Percentiles rank a stretch among this genome's conserved stretches.
These are phyloP conservation scores for Starmerella sp. DNA, from an alignment of 805 yeast species.

Conservation along the genomic window DNA sequence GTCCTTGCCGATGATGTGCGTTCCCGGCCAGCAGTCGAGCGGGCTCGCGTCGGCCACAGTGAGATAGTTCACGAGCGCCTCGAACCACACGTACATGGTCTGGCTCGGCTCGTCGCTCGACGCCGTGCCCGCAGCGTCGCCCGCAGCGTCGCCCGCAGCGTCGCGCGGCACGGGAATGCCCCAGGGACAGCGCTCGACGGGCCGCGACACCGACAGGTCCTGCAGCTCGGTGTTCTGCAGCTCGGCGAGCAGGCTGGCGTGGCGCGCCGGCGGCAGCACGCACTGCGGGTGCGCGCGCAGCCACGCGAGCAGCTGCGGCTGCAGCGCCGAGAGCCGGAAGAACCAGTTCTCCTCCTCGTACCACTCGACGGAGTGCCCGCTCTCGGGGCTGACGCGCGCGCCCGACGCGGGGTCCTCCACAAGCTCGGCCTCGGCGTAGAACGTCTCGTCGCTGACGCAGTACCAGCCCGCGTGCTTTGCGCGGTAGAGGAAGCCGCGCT, in stretches of 20 bases:
- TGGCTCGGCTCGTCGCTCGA: conserved; percentile 36
- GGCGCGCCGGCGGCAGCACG: conserved; percentile 54
- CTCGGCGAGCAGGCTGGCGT: conserved; percentile 45
- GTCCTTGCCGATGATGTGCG: conserved; percentile 86
- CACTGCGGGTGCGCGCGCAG: conserved; percentile 43
- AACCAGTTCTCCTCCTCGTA: conserved; percentile 80
- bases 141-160: conserved; percentile 32
- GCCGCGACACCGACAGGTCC: conserved; percentile 84
- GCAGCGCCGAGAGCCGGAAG: conserved; percentile 59
- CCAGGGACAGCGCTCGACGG: conserved; percentile 68
- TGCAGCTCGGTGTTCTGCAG: conserved; percentile 36
- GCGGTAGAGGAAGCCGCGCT: conserved; percentile 60
- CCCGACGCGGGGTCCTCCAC: conserved; percentile 28
- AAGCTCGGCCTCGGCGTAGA: conserved; percentile 74
- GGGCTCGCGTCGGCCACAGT: conserved; percentile 33
- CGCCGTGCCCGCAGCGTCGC: no score
- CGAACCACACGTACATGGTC: conserved; percentile 91
- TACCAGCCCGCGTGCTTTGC: conserved; percentile 93
- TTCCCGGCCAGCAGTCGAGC: conserved; percentile 46
- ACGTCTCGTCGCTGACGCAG: conserved; percentile 86
- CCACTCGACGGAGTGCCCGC: conserved; percentile 62
- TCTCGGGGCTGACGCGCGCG: conserved; percentile 40
- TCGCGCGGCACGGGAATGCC: conserved; percentile 73
- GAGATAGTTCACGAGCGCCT: conserved; percentile 77
- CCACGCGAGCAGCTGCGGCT: conserved; percentile 39